Base-by-base conservation (phyloP, 176 grass and related monocot genomes). In the Juncus effusus region DNA sequence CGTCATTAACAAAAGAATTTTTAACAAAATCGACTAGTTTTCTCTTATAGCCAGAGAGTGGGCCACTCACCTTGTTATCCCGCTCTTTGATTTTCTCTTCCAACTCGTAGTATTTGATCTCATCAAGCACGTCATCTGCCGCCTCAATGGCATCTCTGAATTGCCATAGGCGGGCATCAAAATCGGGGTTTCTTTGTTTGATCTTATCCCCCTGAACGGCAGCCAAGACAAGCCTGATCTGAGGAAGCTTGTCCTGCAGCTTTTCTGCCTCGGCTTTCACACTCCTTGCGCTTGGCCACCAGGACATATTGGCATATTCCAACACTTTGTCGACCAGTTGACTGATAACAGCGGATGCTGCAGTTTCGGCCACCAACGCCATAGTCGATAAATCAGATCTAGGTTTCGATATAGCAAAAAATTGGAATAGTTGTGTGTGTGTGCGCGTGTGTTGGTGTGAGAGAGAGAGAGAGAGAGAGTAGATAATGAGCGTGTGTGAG, bases 101-200 rank as follows among this genome's bases (percentile, higher is more conserved):
- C 44, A 76, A 28, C 4, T 15, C 4, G 13, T 49, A 40, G 50
- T 67, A 59, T 3, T 77, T 37, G 3, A 77, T 51, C 7, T 77
- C 62, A 38, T 77, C 62, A 16, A 77, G 15, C 13, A 77, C 49
- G 19, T 36, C 38, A 4, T 58, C 74, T n/a, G 61, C 63, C 10
- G 38, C 37, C 36, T 77, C 16, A 9, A 45, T 39, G 19, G 74
- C 74, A 40, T 77, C 62, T 59, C 56, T 13, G 13, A 59, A 59
- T 16, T 59, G 56, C 56, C 56, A 59, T n/a, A 59, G n/a, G 7
- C 56, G 16, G 2, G 56, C 56, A 7, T 59, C 56, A 59, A 59
- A n/a, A 16, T 59, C 56, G 7, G 56, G 13, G 14, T 19, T 28
- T 7, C 12, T 59, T 59, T 59, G 56, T 7, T 59, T 59, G 56